phyloP scores from a whole-genome alignment of 2,329 filamentous ascomycete species.

The Alternaria sp. region DNA sequence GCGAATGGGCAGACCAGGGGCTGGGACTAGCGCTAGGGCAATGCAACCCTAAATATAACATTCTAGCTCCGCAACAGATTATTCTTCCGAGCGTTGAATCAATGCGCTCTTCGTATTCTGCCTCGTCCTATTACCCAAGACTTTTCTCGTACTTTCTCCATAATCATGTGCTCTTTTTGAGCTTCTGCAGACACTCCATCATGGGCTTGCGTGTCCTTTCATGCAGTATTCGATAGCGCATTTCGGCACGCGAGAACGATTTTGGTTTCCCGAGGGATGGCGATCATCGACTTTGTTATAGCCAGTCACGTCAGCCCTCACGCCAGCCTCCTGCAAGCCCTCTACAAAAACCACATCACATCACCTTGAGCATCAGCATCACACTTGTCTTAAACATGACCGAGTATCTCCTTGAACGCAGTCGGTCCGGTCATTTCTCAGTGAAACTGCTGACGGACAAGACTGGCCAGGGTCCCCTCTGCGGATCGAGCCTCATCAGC shows the following conservation, averaged over 20 bases:
- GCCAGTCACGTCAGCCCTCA: background rate
- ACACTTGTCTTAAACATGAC: background rate
- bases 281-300: background rate
- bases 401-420: background rate
- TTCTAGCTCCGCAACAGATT: constrained; percentile 16
- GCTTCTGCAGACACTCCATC: background rate
- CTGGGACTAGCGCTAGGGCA: constrained; percentile 7
- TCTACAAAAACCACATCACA: background rate
- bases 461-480: constrained; percentile 7
- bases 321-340: background rate
- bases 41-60: constrained; percentile 20
- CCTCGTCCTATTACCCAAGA: background rate
- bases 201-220: background rate
- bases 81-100: constrained; percentile 3
- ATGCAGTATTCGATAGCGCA: background rate
- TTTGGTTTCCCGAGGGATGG: constrained; percentile 4
- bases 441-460: constrained; percentile 10
- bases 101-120: constrained; percentile 10
- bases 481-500: constrained; percentile 2
- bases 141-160: background rate
- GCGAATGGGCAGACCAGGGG: constrained; percentile 12
- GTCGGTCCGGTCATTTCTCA: constrained; percentile 1
- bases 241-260: background rate
- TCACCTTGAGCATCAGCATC: background rate
- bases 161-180: background rate